These are phyloP conservation scores for Quercus ilex DNA, from an alignment of 306 rosid genomes.

Conservation along the genomic window DNA sequence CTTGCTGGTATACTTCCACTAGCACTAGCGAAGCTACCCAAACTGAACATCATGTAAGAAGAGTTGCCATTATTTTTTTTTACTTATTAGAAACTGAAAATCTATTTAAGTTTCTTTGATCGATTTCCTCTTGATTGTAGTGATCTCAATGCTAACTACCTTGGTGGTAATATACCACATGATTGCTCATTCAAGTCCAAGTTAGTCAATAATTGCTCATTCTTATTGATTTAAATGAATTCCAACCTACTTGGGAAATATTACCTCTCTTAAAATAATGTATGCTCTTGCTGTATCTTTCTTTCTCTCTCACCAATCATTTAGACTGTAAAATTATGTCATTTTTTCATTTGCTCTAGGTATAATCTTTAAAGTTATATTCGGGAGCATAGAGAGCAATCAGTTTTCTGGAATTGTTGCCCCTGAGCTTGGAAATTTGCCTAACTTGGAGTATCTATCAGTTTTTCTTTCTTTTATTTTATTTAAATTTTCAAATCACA, in stretches of 20 bases:
- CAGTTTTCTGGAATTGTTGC: too few relatives aligned
- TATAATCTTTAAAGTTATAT: too few relatives aligned
- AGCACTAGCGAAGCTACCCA: conserved; percentile 16
- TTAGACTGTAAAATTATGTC: too few relatives aligned
- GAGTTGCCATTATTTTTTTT: neutral
- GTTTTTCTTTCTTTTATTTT: too few relatives aligned
- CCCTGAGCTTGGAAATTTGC: conserved; percentile 15
- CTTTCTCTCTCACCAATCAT: too few relatives aligned
- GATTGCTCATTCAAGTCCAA: neutral
- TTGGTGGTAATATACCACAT: conserved; percentile 16
- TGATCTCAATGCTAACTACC: conserved; percentile 18
- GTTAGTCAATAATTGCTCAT: neutral
- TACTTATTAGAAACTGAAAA: neutral
- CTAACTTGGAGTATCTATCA: too few relatives aligned
- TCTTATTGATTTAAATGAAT: neutral
- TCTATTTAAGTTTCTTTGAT: neutral
- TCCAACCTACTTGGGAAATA: conserved; percentile 19
- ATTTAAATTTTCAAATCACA: too few relatives aligned
- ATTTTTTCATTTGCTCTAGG: too few relatives aligned
- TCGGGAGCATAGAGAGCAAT: too few relatives aligned
- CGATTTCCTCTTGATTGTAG: neutral
- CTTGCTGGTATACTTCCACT: conserved; percentile 32
- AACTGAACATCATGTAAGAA: conserved; percentile 17
- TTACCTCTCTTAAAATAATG: conserved; percentile 3
- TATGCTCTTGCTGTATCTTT: conserved; percentile 2